A percentile compares a stretch with the other conserved stretches of the same genome.
phyloP scores from a whole-genome alignment of 441 rosid genomes.

The Gossypium schwendimanii region DNA sequence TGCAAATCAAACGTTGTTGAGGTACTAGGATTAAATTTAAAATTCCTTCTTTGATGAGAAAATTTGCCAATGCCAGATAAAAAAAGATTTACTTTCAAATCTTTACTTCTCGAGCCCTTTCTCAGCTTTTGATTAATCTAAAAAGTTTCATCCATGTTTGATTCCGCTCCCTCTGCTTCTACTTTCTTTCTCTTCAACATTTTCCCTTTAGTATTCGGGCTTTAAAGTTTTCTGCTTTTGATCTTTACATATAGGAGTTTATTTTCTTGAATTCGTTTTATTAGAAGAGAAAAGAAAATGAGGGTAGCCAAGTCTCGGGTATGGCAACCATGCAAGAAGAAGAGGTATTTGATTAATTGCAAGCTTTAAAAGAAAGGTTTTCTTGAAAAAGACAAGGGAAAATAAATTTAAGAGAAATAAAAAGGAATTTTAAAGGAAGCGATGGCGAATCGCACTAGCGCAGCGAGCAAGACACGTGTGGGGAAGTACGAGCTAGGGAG shows the following conservation, averaged over 20 bases:
- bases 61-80: not conserved
- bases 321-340: conserved; percentile 99
- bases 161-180: conserved; percentile 13
- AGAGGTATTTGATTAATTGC: conserved; percentile 49
- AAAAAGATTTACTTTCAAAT: not conserved
- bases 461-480: conserved; percentile 55
- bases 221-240: not conserved
- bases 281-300: conserved; percentile 18
- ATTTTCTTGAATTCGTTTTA: not conserved
- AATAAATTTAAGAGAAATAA: not conserved
- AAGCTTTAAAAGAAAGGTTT: not conserved
- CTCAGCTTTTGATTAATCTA: conserved; percentile 13
- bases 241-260: not conserved
- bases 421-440: conserved; percentile 5
- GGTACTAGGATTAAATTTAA: too few species aligned
- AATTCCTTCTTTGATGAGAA: not conserved
- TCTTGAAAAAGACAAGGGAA: not conserved
- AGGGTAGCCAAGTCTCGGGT: conserved; percentile 80
- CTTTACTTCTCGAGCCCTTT: not conserved
- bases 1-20: too few species aligned
- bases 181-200: not conserved
- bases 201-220: not conserved
- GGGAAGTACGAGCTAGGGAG: conserved; percentile 92
- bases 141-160: conserved; percentile 15
- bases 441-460: conserved; percentile 44